Evolutionary conservation across 768 basidiomycete species (phyloP).

Genomic region (Mycena crocata): DNA sequence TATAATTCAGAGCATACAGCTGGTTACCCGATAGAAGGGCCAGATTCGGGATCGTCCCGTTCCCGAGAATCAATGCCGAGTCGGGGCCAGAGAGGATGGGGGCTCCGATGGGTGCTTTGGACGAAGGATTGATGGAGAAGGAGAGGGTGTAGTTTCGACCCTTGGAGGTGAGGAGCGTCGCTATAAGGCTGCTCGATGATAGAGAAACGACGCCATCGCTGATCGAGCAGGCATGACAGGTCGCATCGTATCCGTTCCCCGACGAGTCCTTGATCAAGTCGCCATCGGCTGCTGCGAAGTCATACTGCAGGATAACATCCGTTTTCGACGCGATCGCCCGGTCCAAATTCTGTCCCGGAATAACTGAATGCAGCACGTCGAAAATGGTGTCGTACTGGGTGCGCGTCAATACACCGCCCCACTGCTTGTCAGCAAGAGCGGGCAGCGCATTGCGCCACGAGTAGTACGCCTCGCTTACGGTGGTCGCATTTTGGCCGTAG

Average conservation of each 20-base stretch:
- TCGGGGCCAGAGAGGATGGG: slow-evolving; percentile 28
- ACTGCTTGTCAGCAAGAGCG: slow-evolving; percentile 35
- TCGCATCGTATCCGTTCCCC: slow-evolving; percentile 37
- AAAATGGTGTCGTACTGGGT: slow-evolving; percentile 26
- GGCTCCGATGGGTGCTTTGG: slow-evolving; percentile 13
- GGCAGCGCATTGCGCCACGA: slow-evolving; percentile 31
- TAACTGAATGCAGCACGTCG: slow-evolving; percentile 21
- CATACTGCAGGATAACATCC: slow-evolving; percentile 28
- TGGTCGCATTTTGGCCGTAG: slow-evolving; percentile 32
- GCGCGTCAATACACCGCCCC: slow-evolving; percentile 30
- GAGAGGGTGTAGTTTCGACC: slow-evolving; percentile 35
- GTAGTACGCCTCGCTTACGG: slow-evolving; percentile 31
- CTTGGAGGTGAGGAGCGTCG: slow-evolving; percentile 31
- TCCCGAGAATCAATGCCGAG: slow-evolving; percentile 31
- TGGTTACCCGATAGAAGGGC: slow-evolving; percentile 27
- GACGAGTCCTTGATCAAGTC: slow-evolving; percentile 25
- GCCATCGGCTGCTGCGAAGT: slow-evolving; percentile 2
- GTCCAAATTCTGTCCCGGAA: slow-evolving; percentile 34
- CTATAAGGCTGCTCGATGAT: slow-evolving; percentile 26
- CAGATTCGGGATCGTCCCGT: slow-evolving; percentile 27
- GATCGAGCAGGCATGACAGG: slow-evolving; percentile 20
- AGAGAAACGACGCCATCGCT: slow-evolving; percentile 13
- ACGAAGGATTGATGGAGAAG: slow-evolving; percentile 33
- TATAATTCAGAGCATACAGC: slow-evolving; percentile 30
- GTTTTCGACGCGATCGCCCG: slow-evolving; percentile 29